These are phyloP conservation scores for Hevea brasiliensis DNA, from an alignment of 345 rosid species.

Conservation along the genomic window DNA sequence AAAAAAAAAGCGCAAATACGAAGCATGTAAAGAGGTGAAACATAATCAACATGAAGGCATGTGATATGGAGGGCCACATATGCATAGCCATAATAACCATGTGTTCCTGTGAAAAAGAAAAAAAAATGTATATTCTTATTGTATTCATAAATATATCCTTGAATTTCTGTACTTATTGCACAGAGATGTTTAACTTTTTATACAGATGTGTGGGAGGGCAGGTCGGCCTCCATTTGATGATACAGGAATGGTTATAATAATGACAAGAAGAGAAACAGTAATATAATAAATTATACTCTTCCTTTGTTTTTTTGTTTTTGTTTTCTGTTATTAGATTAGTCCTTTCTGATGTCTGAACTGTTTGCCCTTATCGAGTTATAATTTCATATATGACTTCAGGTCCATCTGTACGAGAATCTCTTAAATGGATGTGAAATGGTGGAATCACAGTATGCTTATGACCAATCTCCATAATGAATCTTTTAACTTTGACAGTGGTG, in stretches of 20 bases:
- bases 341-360: background rate
- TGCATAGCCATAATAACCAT: background rate
- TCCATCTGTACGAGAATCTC: slow-evolving; percentile 89
- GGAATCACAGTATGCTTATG: slow-evolving; percentile 81
- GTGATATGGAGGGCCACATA: background rate
- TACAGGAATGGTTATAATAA: slow-evolving; percentile 85
- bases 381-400: slow-evolving; percentile 46
- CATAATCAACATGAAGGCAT: background rate
- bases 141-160: background rate
- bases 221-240: slow-evolving; percentile 99
- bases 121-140: background rate
- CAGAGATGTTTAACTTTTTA: background rate
- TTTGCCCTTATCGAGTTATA: slow-evolving; percentile 14
- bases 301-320: slow-evolving; percentile 8
- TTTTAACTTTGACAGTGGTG: background rate
- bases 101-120: background rate
- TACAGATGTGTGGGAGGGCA: slow-evolving; percentile 97
- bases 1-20: no score
- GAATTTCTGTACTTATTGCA: background rate
- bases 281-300: slow-evolving; percentile 22
- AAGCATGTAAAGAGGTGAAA: background rate
- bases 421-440: slow-evolving; percentile 92
- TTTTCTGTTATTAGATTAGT: slow-evolving; percentile 14
- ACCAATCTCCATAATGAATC: slow-evolving; percentile 22
- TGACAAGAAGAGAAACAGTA: slow-evolving; percentile 98